Evolutionary conservation across 2,329 filamentous ascomycete species (phyloP), one percentile per base, ranked within the genome.

Genomic region (Pseudogymnoascus sp.): DNA sequence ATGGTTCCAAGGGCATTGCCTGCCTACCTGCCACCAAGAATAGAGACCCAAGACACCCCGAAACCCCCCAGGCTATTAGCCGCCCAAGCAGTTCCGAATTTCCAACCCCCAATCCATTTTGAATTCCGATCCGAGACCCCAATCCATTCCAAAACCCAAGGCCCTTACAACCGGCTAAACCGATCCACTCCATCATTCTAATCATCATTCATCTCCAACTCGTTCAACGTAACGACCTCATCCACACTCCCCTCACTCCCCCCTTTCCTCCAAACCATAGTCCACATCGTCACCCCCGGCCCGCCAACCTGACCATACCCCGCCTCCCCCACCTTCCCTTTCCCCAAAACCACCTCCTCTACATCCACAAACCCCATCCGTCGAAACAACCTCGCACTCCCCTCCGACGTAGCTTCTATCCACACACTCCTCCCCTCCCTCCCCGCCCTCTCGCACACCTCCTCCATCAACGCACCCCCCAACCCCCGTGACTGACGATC

Each of bases 231-330:
- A 54, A 16, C 25, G n/a, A 31, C 48, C 7, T 54, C 48, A 54
- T 54, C 25, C n/a, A 31, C 4, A n/a, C 19, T 28, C 37, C 6
- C 5, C 31, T 61, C 34, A 37, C 8, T 6, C 1, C 14, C 31
- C 13, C 13, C 11, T 13, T 64, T 65, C 62, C 66, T 63, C 68
- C 68, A 70, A 45, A 69, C 51, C 69, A 70, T 69, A 1, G 48
- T 66, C 65, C 68, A 68, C n/a, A 67, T 61, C 19, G 45, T 61
- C 8, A 69, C 51, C 4, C 69, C 68, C 11, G 63, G 65, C 1
- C 67, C 67, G 31, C 62, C 67, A n/a, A 48, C 39, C 36, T 62
- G 37, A 8, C 16, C 2, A 34, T 51, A 25, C 28, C 69, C 68
- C 51, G 63, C 63, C 16, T 36, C 41, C 31, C 43, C 64, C 6